These are phyloP conservation scores for Fonsecaea erecta DNA, from an alignment of 2,329 filamentous ascomycete species.

Conservation along the genomic window DNA sequence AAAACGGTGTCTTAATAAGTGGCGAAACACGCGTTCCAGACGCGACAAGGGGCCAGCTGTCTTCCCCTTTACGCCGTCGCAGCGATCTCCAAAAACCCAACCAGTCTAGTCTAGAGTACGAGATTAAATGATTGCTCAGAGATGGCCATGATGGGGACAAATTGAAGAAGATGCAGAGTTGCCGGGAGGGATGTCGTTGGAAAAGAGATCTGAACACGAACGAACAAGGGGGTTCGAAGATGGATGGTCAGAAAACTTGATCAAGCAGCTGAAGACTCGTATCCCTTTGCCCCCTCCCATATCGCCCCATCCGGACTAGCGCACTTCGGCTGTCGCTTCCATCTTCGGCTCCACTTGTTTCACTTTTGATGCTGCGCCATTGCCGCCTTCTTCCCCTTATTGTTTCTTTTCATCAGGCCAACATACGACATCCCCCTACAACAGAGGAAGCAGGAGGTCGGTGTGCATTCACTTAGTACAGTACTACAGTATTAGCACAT, in stretches of 20 bases:
- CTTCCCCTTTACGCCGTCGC: background rate
- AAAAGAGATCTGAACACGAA: slow-evolving; percentile 10
- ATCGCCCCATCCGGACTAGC: slow-evolving; percentile 17
- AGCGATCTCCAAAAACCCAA: background rate
- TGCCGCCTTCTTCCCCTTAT: background rate
- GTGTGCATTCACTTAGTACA: background rate
- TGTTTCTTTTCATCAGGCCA: background rate
- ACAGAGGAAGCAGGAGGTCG: background rate
- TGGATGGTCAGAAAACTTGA: slow-evolving; percentile 3
- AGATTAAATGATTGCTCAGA: slow-evolving; percentile 6
- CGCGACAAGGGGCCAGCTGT: slow-evolving; percentile 25
- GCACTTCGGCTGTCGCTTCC: slow-evolving; percentile 15
- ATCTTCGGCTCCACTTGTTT: slow-evolving; percentile 19
- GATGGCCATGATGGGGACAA: slow-evolving; percentile 2
- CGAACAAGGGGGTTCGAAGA: background rate
- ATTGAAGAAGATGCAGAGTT: background rate
- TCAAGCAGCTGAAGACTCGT: background rate
- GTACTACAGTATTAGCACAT: too few species aligned
- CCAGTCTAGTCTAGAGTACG: slow-evolving; percentile 7
- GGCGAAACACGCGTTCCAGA: slow-evolving; percentile 31
- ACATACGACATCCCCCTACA: background rate
- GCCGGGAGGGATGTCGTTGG: slow-evolving; percentile 3
- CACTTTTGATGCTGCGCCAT: background rate
- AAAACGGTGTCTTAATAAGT: slow-evolving; percentile 10
- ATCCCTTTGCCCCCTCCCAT: slow-evolving; percentile 9